Percentiles rank a stretch among this genome's conserved stretches.
Evolutionary conservation across 257 asterid genomes (phyloP).

Genomic region (Penstemon newberryi): DNA sequence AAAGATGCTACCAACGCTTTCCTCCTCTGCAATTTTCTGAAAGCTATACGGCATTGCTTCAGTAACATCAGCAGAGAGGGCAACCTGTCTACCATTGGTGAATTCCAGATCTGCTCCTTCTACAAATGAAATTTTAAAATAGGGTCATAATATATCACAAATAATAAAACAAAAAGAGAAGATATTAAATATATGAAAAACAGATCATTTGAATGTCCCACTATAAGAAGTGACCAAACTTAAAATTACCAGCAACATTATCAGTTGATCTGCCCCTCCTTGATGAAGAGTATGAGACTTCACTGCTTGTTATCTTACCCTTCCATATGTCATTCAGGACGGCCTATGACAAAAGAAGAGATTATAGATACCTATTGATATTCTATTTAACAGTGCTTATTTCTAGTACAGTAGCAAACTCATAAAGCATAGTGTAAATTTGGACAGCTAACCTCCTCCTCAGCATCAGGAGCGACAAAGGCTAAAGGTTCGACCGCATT

Average conservation of each 20-base stretch:
- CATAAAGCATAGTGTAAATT: not conserved
- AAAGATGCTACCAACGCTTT: conserved; percentile 38
- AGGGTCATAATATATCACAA: not conserved
- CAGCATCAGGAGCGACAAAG: conserved; percentile 77
- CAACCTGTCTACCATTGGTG: conserved; percentile 37
- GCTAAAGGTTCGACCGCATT: conserved; percentile 71
- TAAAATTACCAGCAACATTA: conserved; percentile 53
- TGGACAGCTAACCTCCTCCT: conserved; percentile 67
- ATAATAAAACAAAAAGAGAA: not conserved
- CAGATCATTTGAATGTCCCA: not conserved
- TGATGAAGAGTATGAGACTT: conserved; percentile 52
- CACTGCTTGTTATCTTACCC: conserved; percentile 75
- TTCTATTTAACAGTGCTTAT: conserved; percentile 14
- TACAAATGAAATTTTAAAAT: conserved; percentile 24
- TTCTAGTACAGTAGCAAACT: not conserved
- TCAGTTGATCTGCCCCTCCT: conserved; percentile 60
- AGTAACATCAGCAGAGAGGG: conserved; percentile 35
- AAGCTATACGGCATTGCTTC: conserved; percentile 45
- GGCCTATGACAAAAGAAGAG: conserved; percentile 44
- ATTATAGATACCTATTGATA: conserved; percentile 16
- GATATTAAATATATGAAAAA: not conserved
- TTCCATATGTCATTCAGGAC: conserved; percentile 66
- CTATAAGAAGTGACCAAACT: conserved; percentile 7
- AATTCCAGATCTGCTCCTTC: conserved; percentile 48
- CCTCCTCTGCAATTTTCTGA: conserved; percentile 39